phyloP scores from a whole-genome alignment of 164 flowering plant genomes.

The Annona squamosa region DNA sequence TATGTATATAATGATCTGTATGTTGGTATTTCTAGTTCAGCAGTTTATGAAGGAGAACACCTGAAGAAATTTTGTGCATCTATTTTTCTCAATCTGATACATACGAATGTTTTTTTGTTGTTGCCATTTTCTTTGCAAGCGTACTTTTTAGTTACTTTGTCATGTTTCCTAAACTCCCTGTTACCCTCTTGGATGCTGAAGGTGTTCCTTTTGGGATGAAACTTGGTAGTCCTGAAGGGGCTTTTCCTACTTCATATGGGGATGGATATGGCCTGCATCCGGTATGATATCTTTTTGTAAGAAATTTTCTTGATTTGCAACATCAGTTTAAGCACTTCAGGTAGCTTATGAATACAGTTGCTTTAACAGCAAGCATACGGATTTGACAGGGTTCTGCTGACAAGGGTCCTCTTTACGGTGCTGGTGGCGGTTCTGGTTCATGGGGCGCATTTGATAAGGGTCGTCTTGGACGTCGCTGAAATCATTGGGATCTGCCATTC shows the following conservation, averaged over 20 bases:
- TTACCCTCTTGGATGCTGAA: conserved; percentile 15
- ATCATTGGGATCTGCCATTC: conserved; percentile 9
- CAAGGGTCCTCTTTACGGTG: conserved; percentile 57
- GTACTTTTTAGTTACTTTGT: background rate
- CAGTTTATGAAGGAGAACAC: background rate
- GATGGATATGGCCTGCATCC: conserved; percentile 56
- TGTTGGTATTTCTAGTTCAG: background rate
- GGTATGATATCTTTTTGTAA: conserved; percentile 32
- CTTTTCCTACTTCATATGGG: conserved; percentile 49
- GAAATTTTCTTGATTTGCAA: background rate
- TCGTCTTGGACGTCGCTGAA: conserved; percentile 56
- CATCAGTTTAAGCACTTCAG: background rate
- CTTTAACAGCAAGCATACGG: conserved; percentile 4
- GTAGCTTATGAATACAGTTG: background rate
- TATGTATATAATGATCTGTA: background rate
- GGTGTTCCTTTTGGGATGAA: conserved; percentile 70
- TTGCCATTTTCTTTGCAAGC: too few relatives aligned
- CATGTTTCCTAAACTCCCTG: background rate
- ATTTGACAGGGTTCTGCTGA: conserved; percentile 53
- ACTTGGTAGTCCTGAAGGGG: conserved; percentile 42
- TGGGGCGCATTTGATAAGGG: conserved; percentile 68
- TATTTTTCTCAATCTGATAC: background rate
- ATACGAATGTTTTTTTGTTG: background rate
- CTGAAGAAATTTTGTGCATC: background rate
- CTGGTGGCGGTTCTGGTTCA: conserved; percentile 56